Percentiles rank a stretch among this genome's conserved stretches.
Evolutionary conservation across 306 rosid species (phyloP).

Genomic region (Oemleria cerasiformis): DNA sequence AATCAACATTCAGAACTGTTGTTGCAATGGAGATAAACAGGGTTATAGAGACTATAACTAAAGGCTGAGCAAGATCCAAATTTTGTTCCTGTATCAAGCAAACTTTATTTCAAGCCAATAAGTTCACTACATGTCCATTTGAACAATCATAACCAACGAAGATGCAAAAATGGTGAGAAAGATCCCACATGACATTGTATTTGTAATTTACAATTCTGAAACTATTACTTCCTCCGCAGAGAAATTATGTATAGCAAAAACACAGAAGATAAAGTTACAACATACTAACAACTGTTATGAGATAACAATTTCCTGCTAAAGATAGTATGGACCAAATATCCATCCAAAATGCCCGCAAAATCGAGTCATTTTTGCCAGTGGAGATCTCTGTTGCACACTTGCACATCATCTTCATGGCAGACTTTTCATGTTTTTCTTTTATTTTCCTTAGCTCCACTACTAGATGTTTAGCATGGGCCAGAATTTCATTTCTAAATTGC

Average conservation of each 20-base stretch:
- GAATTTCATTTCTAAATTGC: slow-evolving; percentile 14
- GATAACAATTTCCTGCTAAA: not conserved
- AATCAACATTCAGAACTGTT: not conserved
- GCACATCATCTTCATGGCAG: slow-evolving; percentile 1
- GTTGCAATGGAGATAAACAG: not conserved
- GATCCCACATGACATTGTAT: not conserved
- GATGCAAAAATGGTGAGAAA: not conserved
- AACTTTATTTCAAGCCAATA: not conserved
- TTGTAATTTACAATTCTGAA: slow-evolving; percentile 2
- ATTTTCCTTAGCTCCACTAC: slow-evolving; percentile 2
- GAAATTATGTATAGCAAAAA: slow-evolving; percentile 8
- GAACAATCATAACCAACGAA: not conserved
- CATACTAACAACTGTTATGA: not conserved
- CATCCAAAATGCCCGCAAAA: not conserved
- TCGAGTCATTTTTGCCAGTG: not conserved
- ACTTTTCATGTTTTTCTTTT: not conserved
- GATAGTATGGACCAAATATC: not conserved
- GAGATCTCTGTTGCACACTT: not conserved
- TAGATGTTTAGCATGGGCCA: slow-evolving; percentile 8
- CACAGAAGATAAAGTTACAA: not conserved
- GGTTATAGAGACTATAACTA: not conserved
- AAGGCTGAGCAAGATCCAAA: not conserved
- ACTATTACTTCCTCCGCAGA: not conserved
- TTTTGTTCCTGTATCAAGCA: too few relatives aligned
- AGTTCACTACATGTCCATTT: slow-evolving; percentile 2